A percentile compares a stretch with the other conserved stretches of the same genome.
Evolutionary conservation across 176 grass and related monocot genomes (phyloP).

Genomic region (Thalia dealbata): DNA sequence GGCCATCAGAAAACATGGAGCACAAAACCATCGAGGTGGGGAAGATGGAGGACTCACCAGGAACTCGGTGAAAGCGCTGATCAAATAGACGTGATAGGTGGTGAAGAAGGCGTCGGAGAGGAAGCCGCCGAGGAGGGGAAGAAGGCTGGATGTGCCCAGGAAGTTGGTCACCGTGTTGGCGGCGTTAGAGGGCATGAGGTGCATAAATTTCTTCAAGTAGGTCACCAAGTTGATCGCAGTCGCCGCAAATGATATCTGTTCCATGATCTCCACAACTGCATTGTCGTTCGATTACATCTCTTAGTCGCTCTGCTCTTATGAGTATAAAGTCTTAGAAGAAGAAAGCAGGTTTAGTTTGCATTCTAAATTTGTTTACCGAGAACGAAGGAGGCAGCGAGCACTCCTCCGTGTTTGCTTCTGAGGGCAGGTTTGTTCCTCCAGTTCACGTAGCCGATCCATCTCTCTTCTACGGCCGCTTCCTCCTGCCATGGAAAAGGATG

Average conservation of each 20-base stretch:
- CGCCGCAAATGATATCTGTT: conserved; percentile 85
- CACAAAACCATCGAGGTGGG: too few species aligned
- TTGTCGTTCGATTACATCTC: too few species aligned
- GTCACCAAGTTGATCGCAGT: conserved; percentile 96
- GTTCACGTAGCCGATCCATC: conserved; percentile 83
- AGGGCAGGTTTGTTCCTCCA: conserved; percentile 77
- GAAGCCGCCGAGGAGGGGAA: conserved; percentile 79
- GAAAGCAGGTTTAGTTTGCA: too few species aligned
- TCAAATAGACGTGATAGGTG: conserved; percentile 57
- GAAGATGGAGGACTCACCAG: too few species aligned
- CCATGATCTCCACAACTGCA: conserved; percentile 27
- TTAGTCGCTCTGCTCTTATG: too few species aligned
- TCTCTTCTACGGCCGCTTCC: conserved; percentile 30
- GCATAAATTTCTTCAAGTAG: conserved; percentile 65
- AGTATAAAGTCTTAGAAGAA: too few species aligned
- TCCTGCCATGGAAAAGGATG: conserved; percentile 40
- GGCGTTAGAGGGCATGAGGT: conserved; percentile 62
- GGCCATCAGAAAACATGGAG: too few species aligned
- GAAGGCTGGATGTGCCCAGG: conserved; percentile 90
- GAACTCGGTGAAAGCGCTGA: conserved; percentile 65
- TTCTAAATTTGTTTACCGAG: too few species aligned
- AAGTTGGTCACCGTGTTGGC: conserved; percentile 88
- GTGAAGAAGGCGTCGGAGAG: conserved; percentile 88
- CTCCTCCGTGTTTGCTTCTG: conserved; percentile 74
- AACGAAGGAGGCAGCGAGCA: conserved; percentile 78